Conservation (phyloP, 2,329 filamentous ascomycete species). For the Cryphonectria japonica region DNA sequence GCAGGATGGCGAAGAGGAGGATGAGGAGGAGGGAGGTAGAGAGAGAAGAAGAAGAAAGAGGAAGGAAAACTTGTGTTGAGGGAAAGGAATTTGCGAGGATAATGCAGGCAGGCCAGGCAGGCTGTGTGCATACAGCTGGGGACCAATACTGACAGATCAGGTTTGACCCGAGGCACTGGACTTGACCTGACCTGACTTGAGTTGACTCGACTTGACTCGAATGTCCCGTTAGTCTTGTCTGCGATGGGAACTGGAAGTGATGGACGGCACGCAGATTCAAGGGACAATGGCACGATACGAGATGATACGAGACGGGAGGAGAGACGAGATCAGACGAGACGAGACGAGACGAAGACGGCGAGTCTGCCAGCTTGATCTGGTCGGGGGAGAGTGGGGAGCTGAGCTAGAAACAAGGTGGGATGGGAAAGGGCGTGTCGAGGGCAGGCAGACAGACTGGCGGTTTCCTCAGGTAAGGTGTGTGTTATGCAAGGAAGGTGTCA, state of each 20-base stretch:
- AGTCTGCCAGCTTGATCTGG: background rate
- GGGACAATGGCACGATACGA: background rate
- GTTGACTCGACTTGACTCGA: conserved; percentile 3
- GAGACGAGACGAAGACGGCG: background rate
- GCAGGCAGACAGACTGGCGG: background rate
- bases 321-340: background rate
- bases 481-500: background rate
- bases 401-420: background rate
- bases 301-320: conserved; percentile 1
- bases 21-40: background rate
- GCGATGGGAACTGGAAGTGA: background rate
- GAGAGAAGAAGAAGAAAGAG: background rate
- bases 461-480: background rate
- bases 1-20: background rate
- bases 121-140: background rate
- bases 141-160: background rate
- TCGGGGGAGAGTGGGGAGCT: background rate
- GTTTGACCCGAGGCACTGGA: background rate
- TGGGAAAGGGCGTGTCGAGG: background rate
- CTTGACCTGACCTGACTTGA: background rate
- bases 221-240: background rate
- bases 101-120: background rate
- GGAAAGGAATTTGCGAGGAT: background rate
- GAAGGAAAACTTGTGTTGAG: background rate
- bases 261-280: background rate